Percentiles rank a stretch among this genome's conserved stretches.
phyloP scores from a whole-genome alignment of 371 early-diverging fungal species.

The Mortierella sp. region DNA sequence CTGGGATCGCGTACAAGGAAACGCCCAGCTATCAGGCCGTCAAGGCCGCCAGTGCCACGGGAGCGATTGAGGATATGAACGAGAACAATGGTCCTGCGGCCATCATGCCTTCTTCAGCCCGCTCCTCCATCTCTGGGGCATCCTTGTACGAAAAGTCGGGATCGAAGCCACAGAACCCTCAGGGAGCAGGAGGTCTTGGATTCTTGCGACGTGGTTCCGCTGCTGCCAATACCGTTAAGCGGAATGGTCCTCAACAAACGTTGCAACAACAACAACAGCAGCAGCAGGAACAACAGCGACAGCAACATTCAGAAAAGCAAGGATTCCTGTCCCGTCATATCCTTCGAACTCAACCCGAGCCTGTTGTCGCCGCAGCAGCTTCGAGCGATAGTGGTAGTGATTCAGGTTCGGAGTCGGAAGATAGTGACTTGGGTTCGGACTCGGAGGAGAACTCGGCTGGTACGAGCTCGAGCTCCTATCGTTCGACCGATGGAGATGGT shows the following conservation, averaged over 20 bases:
- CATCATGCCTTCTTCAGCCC: no score
- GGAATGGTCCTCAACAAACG: no score
- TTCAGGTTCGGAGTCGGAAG: constrained; percentile 20
- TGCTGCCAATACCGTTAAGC: no score
- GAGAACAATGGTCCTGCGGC: no score
- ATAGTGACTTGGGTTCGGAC: background rate
- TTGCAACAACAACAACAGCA: background rate
- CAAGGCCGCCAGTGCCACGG: constrained; percentile 11
- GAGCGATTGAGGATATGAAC: background rate
- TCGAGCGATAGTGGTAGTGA: constrained; percentile 8
- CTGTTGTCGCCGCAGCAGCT: no score
- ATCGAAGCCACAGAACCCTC: no score
- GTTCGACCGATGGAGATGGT: constrained; percentile 12
- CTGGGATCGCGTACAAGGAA: constrained; percentile 69
- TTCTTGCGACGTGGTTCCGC: no score
- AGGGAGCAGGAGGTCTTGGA: no score
- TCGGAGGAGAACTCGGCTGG: background rate
- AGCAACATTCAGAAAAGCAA: background rate
- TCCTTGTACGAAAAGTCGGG: no score
- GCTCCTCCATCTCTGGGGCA: no score
- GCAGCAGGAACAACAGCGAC: background rate
- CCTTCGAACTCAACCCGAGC: no score
- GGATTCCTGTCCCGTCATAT: no score
- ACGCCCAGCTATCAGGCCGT: constrained; percentile 56
- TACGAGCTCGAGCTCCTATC: background rate